Base-by-base conservation (phyloP, 345 rosid species). In the Passiflora organensis region DNA sequence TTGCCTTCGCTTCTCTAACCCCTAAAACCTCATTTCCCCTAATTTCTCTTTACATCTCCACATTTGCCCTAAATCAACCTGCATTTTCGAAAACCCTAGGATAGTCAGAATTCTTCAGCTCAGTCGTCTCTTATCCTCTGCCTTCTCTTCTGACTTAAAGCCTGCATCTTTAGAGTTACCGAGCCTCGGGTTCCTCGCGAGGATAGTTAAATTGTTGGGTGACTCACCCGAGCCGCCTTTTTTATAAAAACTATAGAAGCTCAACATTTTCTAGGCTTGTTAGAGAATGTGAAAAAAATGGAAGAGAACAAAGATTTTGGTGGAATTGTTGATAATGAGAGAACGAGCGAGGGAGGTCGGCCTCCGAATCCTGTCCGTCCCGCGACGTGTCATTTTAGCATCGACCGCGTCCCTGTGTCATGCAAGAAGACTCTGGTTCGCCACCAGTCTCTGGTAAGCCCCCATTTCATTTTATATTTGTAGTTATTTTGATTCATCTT, bases 381-480 rank as follows among this genome's bases (percentile, higher is more conserved):
- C 32, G 47, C 71, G 44, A 28, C 65, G 5, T 8, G 16, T 4
- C 63, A 51, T 51, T 63, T 72, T 17, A 74, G 51, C 62, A 62
- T 51, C 36, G 88, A 70, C 15, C 43, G 51, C 0, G 64, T 39
- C 25, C 55, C 76, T 47, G 58, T 48, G 24, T 80, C 83, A 11
- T 55, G 69, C 71, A 82, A 74, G 69, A 77, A 66, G 70, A 73
- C 95, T 3, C 77, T 86, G 19, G 73, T 79, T 72, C 90, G 88
- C 15, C 93, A 86, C 66, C 72, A 75, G 24, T 84, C 97, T 55
- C 82, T 86, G 48, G 88, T 82, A 66, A 84, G 90, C 63, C 55
- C 17, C 18, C 13, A 43, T 9, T 48, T 19, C 34, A 12, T 44
- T 51, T 25, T 43, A 24, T 47, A 0, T 1, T 25, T 16, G 1